Evolutionary conservation across 495 filamentous ascomycete genomes (phyloP).

Genomic region (Aspergillus bertholletiae): DNA sequence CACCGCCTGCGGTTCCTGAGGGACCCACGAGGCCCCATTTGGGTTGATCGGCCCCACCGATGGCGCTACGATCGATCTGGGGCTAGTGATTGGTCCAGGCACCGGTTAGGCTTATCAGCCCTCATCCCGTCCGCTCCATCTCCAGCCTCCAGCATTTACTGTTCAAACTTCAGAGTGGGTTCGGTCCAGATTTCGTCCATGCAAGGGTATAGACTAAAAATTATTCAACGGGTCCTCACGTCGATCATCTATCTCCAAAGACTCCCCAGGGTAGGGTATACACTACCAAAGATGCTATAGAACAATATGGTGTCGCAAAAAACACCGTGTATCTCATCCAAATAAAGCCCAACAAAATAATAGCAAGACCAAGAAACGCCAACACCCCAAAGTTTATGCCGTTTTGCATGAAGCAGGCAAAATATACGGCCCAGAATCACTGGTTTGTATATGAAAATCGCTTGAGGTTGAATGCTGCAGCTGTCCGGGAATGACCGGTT

Average conservation of each 20-base stretch:
- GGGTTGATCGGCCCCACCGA: slow-evolving; percentile 6
- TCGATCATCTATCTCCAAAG: slow-evolving; percentile 6
- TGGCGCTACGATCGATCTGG: slow-evolving; percentile 12
- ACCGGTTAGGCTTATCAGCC: slow-evolving; percentile 14
- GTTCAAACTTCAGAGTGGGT: no score
- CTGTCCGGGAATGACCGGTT: neutral
- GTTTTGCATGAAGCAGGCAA: slow-evolving; percentile 3
- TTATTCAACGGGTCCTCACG: neutral
- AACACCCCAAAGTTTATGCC: slow-evolving; percentile 5
- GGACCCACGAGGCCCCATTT: slow-evolving; percentile 12
- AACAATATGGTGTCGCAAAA: neutral
- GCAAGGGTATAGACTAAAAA: neutral
- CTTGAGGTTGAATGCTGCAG: slow-evolving; percentile 44
- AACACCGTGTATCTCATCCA: neutral
- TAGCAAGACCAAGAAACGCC: slow-evolving; percentile 8
- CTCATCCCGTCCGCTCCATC: neutral
- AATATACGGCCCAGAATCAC: slow-evolving; percentile 12
- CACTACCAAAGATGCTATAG: neutral
- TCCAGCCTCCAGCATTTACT: slow-evolving; percentile 19
- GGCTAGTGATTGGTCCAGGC: slow-evolving; percentile 14
- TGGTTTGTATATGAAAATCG: slow-evolving; percentile 49
- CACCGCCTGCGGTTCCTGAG: slow-evolving; percentile 30
- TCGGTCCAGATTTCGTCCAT: no score
- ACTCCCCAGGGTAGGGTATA: neutral
- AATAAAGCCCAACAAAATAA: neutral